phyloP scores from a whole-genome alignment of 148 eudicot species.

The Chenopodium formosanum region DNA sequence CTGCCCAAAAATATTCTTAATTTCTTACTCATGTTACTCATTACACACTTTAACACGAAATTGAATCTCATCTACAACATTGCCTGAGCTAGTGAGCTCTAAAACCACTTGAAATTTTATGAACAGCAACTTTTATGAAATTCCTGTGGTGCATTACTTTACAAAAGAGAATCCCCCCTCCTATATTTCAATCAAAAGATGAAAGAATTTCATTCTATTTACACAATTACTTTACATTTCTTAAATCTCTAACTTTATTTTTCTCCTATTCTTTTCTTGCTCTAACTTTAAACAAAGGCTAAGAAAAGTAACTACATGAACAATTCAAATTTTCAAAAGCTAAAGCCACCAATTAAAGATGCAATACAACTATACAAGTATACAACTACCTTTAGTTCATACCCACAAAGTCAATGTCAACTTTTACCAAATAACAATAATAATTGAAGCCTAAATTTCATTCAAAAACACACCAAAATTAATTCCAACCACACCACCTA shows the following conservation, averaged over 20 bases:
- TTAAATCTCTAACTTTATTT: not conserved
- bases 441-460: not conserved
- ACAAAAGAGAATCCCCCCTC: not conserved
- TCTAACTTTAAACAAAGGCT: conserved; percentile 19
- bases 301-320: conserved; percentile 17
- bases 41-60: not conserved
- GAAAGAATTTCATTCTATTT: not conserved
- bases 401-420: conserved; percentile 26
- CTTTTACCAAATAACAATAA: not conserved
- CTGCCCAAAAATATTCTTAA: conserved; percentile 7
- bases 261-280: conserved; percentile 12
- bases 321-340: conserved; percentile 13
- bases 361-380: not conserved
- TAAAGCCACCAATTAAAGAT: conserved; percentile 7
- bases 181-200: not conserved
- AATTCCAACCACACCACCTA: not conserved
- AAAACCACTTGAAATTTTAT: too few relatives aligned
- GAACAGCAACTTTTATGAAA: not conserved
- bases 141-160: not conserved
- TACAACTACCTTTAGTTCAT: not conserved
- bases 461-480: not conserved
- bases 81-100: too few relatives aligned
- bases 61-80: too few relatives aligned
- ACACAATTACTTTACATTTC: conserved; percentile 8
- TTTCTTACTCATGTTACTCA: not conserved